phyloP scores from a whole-genome alignment of 2,329 filamentous ascomycete species.

The Colletotrichum neosansevieriae region DNA sequence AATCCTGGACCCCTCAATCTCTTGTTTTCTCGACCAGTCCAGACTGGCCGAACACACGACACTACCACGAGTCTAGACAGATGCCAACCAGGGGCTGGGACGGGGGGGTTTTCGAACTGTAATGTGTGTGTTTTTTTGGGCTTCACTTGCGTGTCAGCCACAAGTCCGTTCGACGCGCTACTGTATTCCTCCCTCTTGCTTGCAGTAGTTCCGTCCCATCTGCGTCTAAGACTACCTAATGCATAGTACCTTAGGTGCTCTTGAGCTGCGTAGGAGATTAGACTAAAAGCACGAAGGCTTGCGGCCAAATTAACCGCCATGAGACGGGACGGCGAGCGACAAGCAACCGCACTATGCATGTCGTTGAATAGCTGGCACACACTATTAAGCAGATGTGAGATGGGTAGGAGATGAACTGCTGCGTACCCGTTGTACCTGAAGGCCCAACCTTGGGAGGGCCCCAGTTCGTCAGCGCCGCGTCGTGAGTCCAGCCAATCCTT shows the following conservation, averaged over 20 bases:
- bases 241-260: too few species aligned
- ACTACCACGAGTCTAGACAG: constrained; percentile 27
- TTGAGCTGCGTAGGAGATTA: too few species aligned
- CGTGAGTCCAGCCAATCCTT: constrained; percentile 36
- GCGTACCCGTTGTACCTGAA: constrained; percentile 6
- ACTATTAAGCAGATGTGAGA: neutral
- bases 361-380: neutral
- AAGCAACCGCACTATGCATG: neutral
- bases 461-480: constrained; percentile 30
- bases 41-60: constrained; percentile 31
- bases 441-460: constrained; percentile 24
- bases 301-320: neutral
- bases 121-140: neutral
- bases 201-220: constrained; percentile 19
- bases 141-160: neutral
- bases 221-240: neutral
- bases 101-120: neutral
- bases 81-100: constrained; percentile 33
- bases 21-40: constrained; percentile 38
- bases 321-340: constrained; percentile 13
- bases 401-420: neutral
- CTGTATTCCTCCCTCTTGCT: constrained; percentile 24
- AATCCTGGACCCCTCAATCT: constrained; percentile 37
- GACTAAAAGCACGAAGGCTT: constrained; percentile 4
- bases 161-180: constrained; percentile 16